Base-by-base conservation (phyloP, 345 rosid species). In the Erucastrum elatum region DNA sequence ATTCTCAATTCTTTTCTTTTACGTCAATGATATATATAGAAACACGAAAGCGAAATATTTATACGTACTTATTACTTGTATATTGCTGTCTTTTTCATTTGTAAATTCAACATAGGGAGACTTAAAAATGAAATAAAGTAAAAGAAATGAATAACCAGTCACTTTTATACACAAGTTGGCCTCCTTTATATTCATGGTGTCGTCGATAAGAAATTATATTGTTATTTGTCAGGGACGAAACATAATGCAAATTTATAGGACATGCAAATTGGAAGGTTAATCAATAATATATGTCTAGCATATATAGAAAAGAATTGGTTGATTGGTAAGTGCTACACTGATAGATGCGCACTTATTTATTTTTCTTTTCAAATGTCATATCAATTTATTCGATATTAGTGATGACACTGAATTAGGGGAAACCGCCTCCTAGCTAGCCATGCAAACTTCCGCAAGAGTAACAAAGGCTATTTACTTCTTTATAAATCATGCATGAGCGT, bases 21-120 rank as follows among this genome's bases (percentile, higher is more conserved):
- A 67, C 15, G 67, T 68, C 68, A 75, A 64, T 11, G 44, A 64
- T 15, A 34, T 15, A 33, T 8, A 65, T 51, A 65, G 56, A 65
- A 53, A 55, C 16, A 53, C 27, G 64, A 65, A 34, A 75, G 41
- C 62, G 30, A 53, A 75, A 35, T 21, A 7, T 16, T 64, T 13
- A 74, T 53, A 33, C 13, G 51, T 34, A 46, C 53, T n/a, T 11
- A 53, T 0, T 27, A 60, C 64, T 27, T n/a, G n/a, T n/a, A 60
- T 75, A 74, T n/a, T 66, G 46, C 63, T 3, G 30, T 21, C 30
- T 21, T 30, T n/a, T 58, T 26, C 60, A 8, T 41, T 58, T 29
- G 72, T 59, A 11, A 8, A 46, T 49, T 51, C 27, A 51, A 68
- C 53, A 15, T 44, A 29, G 29, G 30, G 8, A 41, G 21, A 37